A percentile compares a stretch with the other conserved stretches of the same genome.
Evolutionary conservation across 2,329 filamentous ascomycete species (phyloP).

Genomic region (Teratosphaeria viscida): DNA sequence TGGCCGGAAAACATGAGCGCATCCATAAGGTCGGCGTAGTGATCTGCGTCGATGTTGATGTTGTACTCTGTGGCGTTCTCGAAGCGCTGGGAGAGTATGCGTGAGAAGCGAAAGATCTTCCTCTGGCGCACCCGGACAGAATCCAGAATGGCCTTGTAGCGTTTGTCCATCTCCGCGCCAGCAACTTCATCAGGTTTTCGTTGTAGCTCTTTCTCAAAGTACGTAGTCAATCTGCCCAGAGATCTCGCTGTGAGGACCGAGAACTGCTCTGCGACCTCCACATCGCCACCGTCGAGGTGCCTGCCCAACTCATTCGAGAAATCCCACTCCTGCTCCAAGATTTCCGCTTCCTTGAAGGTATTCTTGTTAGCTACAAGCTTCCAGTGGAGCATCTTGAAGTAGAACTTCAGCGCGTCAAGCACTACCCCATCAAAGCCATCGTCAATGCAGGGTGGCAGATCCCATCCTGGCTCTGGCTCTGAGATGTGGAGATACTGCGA

Average conservation of each 20-base stretch:
- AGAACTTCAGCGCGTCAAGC: slow-evolving; percentile 87
- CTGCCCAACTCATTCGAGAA: slow-evolving; percentile 91
- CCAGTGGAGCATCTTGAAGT: slow-evolving; percentile 98
- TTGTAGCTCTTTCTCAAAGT: slow-evolving; percentile 86
- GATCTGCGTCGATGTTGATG: slow-evolving; percentile 60
- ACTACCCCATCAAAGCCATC: slow-evolving; percentile 91
- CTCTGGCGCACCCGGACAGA: slow-evolving; percentile 92
- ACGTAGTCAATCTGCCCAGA: slow-evolving; percentile 72
- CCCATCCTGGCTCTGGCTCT: slow-evolving; percentile 83
- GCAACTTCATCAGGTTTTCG: slow-evolving; percentile 73
- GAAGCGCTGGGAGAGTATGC: slow-evolving; percentile 83
- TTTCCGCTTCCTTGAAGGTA: slow-evolving; percentile 96
- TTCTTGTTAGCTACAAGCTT: slow-evolving; percentile 97
- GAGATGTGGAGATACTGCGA: slow-evolving; percentile 76
- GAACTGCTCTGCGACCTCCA: slow-evolving; percentile 96
- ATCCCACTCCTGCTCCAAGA: slow-evolving; percentile 94
- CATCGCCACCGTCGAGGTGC: slow-evolving; percentile 83
- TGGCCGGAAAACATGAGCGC: slow-evolving; percentile 73
- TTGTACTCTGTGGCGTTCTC: slow-evolving; percentile 96
- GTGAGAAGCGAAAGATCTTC: slow-evolving; percentile 91
- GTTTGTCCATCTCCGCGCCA: slow-evolving; percentile 78
- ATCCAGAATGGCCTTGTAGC: slow-evolving; percentile 90
- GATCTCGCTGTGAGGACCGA: slow-evolving; percentile 88
- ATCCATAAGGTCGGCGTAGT: slow-evolving; percentile 67
- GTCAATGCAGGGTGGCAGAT: slow-evolving; percentile 89